Conservation (phyloP, 257 asterid species). For the Galeopsis tetrahit region DNA sequence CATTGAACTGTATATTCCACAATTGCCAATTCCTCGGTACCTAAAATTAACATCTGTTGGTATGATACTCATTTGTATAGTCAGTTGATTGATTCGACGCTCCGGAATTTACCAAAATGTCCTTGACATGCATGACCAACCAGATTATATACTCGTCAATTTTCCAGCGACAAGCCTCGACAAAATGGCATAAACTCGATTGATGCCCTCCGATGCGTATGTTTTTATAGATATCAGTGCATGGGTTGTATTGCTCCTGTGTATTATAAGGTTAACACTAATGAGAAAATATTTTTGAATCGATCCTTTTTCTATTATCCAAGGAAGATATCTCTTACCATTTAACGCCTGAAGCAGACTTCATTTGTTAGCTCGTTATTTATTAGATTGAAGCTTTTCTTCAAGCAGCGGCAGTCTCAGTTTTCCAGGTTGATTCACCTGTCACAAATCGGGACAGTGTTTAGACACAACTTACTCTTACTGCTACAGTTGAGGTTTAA, state of each 20-base stretch:
- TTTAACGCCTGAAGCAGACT: slow-evolving; percentile 30
- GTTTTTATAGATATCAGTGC: slow-evolving; percentile 15
- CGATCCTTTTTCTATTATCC: neutral
- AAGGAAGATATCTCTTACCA: slow-evolving; percentile 34
- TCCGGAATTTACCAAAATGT: slow-evolving; percentile 21
- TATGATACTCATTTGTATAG: slow-evolving; percentile 34
- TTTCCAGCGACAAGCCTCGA: slow-evolving; percentile 30
- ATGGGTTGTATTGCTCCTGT: slow-evolving; percentile 45
- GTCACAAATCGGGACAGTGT: neutral
- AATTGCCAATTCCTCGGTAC: slow-evolving; percentile 22
- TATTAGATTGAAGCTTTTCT: slow-evolving; percentile 37
- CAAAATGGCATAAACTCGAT: slow-evolving; percentile 27
- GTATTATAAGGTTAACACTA: neutral
- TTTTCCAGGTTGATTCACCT: slow-evolving; percentile 47
- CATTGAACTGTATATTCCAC: slow-evolving; percentile 32
- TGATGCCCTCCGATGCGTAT: neutral
- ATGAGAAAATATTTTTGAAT: neutral
- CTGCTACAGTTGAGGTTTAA: neutral
- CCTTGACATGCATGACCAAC: slow-evolving; percentile 12
- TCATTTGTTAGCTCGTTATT: slow-evolving; percentile 31
- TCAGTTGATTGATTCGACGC: slow-evolving; percentile 25
- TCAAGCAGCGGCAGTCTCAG: slow-evolving; percentile 34
- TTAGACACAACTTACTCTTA: neutral
- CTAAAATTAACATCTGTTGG: slow-evolving; percentile 33
- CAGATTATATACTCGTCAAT: slow-evolving; percentile 30